Percentiles rank a stretch among this genome's conserved stretches.
Evolutionary conservation across 352 stramenopile genomes (phyloP).

Genomic region (Phytophthora lateralis): DNA sequence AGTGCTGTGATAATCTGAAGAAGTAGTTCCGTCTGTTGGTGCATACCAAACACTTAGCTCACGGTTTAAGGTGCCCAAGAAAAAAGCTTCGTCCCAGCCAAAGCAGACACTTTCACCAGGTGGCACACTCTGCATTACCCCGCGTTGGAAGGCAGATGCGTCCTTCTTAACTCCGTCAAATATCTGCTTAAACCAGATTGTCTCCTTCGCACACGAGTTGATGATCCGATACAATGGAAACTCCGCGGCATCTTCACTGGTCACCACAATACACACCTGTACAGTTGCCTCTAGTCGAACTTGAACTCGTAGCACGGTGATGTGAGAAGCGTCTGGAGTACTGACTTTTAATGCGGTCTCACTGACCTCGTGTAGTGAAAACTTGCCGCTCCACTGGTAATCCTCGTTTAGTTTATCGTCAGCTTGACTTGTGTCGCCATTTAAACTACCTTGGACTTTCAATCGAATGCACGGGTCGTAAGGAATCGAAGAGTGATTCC

Average conservation of each 20-base stretch:
- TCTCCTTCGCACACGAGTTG: constrained; percentile 71
- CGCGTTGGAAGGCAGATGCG: constrained; percentile 51
- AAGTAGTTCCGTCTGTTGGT: constrained; percentile 39
- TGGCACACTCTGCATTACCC: constrained; percentile 69
- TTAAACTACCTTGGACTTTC: constrained; percentile 44
- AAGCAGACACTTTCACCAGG: constrained; percentile 78
- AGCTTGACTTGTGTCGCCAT: not conserved
- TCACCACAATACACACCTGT: constrained; percentile 78
- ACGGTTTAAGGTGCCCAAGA: constrained; percentile 69
- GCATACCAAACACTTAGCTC: constrained; percentile 67
- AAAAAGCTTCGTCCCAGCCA: constrained; percentile 88
- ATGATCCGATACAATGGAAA: constrained; percentile 83
- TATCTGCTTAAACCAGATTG: constrained; percentile 83
- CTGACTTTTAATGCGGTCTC: constrained; percentile 88
- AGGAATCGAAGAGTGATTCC: constrained; percentile 47
- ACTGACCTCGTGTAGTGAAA: constrained; percentile 84
- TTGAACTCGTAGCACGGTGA: constrained; percentile 83
- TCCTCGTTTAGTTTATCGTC: constrained; percentile 21
- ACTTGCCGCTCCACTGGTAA: constrained; percentile 82
- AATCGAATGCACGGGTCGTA: constrained; percentile 69
- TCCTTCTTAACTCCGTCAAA: constrained; percentile 74
- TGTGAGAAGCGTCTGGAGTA: constrained; percentile 76
- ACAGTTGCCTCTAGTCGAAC: constrained; percentile 75
- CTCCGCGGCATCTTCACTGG: constrained; percentile 60
- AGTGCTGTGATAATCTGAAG: constrained; percentile 48